Evolutionary conservation across 805 yeast genomes (phyloP), one percentile per base, ranked within the genome.

Genomic region (Danielia oregonensis): DNA sequence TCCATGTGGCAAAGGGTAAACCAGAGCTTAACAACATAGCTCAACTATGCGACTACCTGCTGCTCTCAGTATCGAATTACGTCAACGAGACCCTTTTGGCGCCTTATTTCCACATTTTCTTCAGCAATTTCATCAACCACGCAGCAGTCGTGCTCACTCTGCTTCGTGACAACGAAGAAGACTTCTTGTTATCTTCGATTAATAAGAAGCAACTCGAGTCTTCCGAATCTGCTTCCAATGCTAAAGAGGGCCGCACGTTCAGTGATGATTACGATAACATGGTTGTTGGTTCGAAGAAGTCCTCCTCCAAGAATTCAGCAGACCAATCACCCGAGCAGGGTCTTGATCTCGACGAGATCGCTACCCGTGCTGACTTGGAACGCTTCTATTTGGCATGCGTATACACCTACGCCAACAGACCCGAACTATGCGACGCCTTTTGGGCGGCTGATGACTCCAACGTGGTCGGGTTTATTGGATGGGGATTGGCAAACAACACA

Each of bases 341-440:
- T 4, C 57, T 79, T 14, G 70, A 76, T 37, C 57, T 82, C 24
- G 86, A 81, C 42, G 78, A 71, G 33, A 69, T 84, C 13, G 72
- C 86, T 1, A 77, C 82, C 17, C 78, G 81, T 47, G 86, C 91
- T 0, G 97, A 93, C 44, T 63, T 93, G 24, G 98, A 93, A 55
- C 70, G 96, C 42, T 86, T 91, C 50, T 89, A 86, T 51, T 53
- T 89, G 43, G 72, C 91, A 3, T 68, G 86, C 39, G 81, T 80
- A 27, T 84, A 74, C 53, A 68, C 86, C 6, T 88, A 82, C 54
- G 64, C 73, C 17, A 69, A 74, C 12, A 68, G 95, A 37, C 77
- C 80, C 1, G 70, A 72, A 1, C 60, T 80, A 6, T 73, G 84
- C 10, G 50, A 68, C 2, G 59, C 63, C 9, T 83, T 86, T 51